Evolutionary conservation across 148 eudicot genomes (phyloP), one percentile per base, ranked within the genome.

Genomic region (Arctostaphylos glauca): DNA sequence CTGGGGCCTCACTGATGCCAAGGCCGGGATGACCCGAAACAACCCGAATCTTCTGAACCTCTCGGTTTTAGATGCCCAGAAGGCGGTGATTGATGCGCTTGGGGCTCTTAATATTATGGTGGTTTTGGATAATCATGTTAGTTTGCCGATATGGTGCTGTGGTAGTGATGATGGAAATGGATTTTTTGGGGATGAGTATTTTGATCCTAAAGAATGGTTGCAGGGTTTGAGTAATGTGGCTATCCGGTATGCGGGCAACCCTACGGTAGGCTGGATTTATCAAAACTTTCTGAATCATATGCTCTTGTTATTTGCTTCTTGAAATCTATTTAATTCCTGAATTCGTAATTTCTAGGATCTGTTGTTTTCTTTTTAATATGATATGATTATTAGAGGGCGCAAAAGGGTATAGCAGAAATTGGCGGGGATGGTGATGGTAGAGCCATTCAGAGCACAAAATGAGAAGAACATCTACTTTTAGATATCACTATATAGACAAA

Each of bases 121-220:
- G 25, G 83, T 91, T 47, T 82, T 91, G 13, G 93, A 91, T 76
- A 89, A 89, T 41, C 93, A 91, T 44, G 87, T 91, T 7, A 91
- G 91, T 71, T 16, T 15, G 53, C 93, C 93, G 0, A 60, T 59
- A 21, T 91, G 93, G 93, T 91, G 93, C 53, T 91, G 93, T 5
- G 66, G 50, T 31, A 49, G 54, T 0, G 55, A 79, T 3, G 92
- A 89, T 54, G 92, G 89, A 2, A 91, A 91, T 77, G 92, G 93
- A 21, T 91, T 91, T 67, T 91, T 89, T 6, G 90, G 89, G 0
- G 93, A 91, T 47, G 31, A 77, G 46, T 82, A 67, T 25, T 91
- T 91, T 44, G 82, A 88, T 60, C 89, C 92, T 0, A 5, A 56
- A 1, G 92, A 87, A 55, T 91, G 92, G 93, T 19, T 89, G 38